A percentile compares a stretch with the other conserved stretches of the same genome.
These are phyloP conservation scores for Aspergillus quadricinctus DNA, from an alignment of 2,329 filamentous ascomycete genomes.

Conservation along the genomic window DNA sequence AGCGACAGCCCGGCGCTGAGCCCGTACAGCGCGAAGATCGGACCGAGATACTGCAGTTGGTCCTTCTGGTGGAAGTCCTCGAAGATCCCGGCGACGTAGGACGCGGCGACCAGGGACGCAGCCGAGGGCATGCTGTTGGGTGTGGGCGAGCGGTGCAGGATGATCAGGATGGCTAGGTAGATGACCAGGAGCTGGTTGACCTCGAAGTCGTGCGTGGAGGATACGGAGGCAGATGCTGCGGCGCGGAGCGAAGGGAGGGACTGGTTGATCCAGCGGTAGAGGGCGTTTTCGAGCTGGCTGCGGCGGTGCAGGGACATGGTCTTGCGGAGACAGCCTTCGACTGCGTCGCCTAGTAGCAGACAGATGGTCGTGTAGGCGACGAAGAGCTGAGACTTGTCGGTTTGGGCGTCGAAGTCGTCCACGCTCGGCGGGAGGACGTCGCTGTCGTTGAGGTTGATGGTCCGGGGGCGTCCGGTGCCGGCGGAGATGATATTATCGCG, in stretches of 20 bases:
- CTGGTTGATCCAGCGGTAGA: constrained; percentile 40
- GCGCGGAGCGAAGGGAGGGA: constrained; percentile 12
- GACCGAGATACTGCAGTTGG: constrained; percentile 38
- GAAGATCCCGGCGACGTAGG: constrained; percentile 40
- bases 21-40: constrained; percentile 41
- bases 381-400: constrained; percentile 32
- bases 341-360: constrained; percentile 38
- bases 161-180: constrained; percentile 39
- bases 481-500: constrained; percentile 40
- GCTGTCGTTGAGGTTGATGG: constrained; percentile 38
- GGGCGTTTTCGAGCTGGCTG: constrained; percentile 34
- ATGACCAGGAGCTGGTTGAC: constrained; percentile 32
- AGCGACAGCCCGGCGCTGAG: constrained; percentile 37
- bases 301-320: constrained; percentile 26
- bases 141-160: constrained; percentile 32
- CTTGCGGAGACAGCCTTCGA: constrained; percentile 33
- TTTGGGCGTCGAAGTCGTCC: constrained; percentile 29
- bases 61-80: constrained; percentile 39
- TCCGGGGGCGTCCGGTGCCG: constrained; percentile 38
- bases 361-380: constrained; percentile 38
- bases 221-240: not conserved
- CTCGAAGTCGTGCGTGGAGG: constrained; percentile 24
- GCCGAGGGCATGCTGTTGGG: constrained; percentile 29
- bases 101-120: constrained; percentile 38
- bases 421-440: constrained; percentile 36